phyloP scores from a whole-genome alignment of 2,329 filamentous ascomycete genomes.

The Colletotrichum endophyticum region DNA sequence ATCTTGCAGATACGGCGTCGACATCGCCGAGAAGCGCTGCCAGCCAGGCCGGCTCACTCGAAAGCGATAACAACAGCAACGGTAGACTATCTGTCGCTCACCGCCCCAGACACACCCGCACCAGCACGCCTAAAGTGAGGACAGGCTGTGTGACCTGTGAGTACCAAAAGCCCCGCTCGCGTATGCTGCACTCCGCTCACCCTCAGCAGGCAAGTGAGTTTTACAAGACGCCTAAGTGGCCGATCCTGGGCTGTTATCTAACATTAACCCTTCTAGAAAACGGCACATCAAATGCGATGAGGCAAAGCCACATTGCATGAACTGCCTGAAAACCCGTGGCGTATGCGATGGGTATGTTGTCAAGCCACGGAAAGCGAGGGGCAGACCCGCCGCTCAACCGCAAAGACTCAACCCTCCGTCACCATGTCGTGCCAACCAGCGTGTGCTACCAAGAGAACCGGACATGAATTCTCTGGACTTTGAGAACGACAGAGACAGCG shows the following conservation, averaged over 20 bases:
- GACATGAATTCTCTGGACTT: constrained; percentile 20
- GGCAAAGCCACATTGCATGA: constrained; percentile 43
- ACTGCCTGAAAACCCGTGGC: constrained; percentile 32
- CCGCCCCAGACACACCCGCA: constrained; percentile 17
- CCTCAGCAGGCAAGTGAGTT: constrained; percentile 16
- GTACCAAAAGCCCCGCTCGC: background rate
- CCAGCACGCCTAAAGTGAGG: constrained; percentile 22
- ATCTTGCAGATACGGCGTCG: constrained; percentile 11
- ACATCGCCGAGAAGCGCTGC: background rate
- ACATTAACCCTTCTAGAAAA: background rate
- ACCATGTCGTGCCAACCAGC: background rate
- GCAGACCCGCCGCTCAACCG: background rate
- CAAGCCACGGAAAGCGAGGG: constrained; percentile 13
- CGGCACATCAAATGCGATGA: constrained; percentile 50
- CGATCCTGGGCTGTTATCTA: background rate
- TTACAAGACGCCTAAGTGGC: background rate
- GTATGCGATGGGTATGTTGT: constrained; percentile 20
- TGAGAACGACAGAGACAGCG: constrained; percentile 7
- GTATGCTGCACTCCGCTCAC: background rate
- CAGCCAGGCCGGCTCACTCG: background rate
- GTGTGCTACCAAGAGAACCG: background rate
- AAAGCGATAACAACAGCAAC: background rate
- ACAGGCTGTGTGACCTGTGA: constrained; percentile 23
- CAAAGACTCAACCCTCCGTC: background rate
- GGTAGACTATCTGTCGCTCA: background rate